phyloP scores from a whole-genome alignment of 2,329 filamentous ascomycete species.

The Cercospora nicotianae region DNA sequence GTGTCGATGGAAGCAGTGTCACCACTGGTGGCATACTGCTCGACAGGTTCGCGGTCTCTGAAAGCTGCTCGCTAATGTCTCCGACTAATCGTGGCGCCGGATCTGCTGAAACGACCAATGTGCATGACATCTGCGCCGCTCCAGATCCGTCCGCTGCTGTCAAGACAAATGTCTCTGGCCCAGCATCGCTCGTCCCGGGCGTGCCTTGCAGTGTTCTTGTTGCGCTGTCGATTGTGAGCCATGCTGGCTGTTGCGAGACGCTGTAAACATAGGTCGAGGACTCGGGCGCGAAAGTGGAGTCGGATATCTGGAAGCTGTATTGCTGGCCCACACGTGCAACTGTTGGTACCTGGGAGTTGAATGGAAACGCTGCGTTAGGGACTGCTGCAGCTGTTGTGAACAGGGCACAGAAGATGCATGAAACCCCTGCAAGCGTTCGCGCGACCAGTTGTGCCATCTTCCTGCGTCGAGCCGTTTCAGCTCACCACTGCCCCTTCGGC shows the following conservation, averaged over 20 bases:
- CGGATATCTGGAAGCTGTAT: slow-evolving; percentile 71
- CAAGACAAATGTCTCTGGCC: slow-evolving; percentile 64
- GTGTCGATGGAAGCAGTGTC: slow-evolving; percentile 38
- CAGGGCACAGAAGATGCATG: slow-evolving; percentile 23
- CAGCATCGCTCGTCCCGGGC: slow-evolving; percentile 59
- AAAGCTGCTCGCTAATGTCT: slow-evolving; percentile 60
- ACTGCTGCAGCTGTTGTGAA: slow-evolving; percentile 27
- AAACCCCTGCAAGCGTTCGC: slow-evolving; percentile 22
- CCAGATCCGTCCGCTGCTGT: slow-evolving; percentile 68
- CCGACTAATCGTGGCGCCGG: slow-evolving; percentile 56
- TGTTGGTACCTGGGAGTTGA: slow-evolving; percentile 82
- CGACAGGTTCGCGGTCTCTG: slow-evolving; percentile 54
- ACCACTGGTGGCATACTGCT: slow-evolving; percentile 61
- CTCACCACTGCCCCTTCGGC: not conserved
- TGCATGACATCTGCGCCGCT: slow-evolving; percentile 63
- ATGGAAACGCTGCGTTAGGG: slow-evolving; percentile 61
- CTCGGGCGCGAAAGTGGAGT: slow-evolving; percentile 69
- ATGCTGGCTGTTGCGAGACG: slow-evolving; percentile 64
- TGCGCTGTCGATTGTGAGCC: slow-evolving; percentile 70
- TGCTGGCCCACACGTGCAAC: slow-evolving; percentile 67
- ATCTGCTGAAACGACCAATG: slow-evolving; percentile 66
- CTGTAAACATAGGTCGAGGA: slow-evolving; percentile 62
- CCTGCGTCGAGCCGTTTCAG: slow-evolving; percentile 15
- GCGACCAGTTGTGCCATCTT: slow-evolving; percentile 14
- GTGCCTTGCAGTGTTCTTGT: slow-evolving; percentile 69